Percentiles rank a stretch among this genome's conserved stretches.
Conservation (phyloP, 345 rosid species). For the Syzygium aromaticum region DNA sequence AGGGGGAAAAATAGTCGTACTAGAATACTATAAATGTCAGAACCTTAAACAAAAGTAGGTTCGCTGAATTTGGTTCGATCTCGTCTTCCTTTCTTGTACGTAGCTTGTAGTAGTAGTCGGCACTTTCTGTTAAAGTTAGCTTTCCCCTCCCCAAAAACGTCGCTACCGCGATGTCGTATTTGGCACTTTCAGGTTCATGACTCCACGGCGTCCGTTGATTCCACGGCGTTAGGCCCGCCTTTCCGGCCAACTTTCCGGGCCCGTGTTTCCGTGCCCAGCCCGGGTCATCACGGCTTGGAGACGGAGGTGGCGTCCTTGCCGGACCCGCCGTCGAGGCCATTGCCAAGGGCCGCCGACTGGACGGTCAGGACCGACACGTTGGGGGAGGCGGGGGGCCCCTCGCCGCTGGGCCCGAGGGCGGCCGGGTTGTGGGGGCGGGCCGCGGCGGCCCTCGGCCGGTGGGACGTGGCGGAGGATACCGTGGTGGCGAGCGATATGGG, state of each 20-base stretch:
- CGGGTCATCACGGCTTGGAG: constrained; percentile 39
- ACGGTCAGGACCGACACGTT: constrained; percentile 64
- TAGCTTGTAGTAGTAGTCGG: not conserved
- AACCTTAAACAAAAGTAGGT: not conserved
- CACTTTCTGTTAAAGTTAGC: not conserved
- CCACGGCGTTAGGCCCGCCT: not conserved
- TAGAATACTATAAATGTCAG: not conserved
- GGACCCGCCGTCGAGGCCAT: constrained; percentile 26
- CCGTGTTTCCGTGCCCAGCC: not conserved
- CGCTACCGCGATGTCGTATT: not conserved
- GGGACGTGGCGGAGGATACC: constrained; percentile 57
- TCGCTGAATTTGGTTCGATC: not conserved
- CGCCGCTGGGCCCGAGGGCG: constrained; percentile 27
- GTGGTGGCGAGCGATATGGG: constrained; percentile 92
- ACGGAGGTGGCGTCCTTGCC: constrained; percentile 58
- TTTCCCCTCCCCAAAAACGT: not conserved
- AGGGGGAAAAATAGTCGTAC: not conserved
- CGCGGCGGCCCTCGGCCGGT: constrained; percentile 22
- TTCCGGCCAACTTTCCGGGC: not conserved
- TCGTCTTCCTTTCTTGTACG: not conserved
- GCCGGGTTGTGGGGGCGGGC: not conserved
- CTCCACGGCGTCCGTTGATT: not conserved
- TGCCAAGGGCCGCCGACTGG: constrained; percentile 24
- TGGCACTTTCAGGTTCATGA: not conserved
- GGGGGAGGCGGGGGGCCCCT: constrained; percentile 64